Evolutionary conservation across 2,329 filamentous ascomycete genomes (phyloP).

Genomic region (Mollisiaceae sp.): DNA sequence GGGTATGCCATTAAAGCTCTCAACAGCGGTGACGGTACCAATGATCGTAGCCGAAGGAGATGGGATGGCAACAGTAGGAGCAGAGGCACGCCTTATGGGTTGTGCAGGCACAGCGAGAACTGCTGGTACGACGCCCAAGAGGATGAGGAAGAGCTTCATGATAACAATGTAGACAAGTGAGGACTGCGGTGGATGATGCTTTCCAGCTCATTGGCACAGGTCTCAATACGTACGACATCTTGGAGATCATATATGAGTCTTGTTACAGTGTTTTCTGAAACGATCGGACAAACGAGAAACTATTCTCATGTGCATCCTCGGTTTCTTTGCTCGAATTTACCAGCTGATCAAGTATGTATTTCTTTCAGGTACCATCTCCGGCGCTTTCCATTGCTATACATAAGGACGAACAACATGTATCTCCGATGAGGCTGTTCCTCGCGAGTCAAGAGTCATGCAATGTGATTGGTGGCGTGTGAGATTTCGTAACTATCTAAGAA

Average conservation of each 20-base stretch:
- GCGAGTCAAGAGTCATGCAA: background rate
- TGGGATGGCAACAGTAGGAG: conserved; percentile 32
- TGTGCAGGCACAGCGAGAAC: conserved; percentile 18
- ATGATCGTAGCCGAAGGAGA: conserved; percentile 34
- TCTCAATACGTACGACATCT: background rate
- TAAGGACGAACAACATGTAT: background rate
- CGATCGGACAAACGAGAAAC: background rate
- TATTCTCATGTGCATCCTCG: conserved; percentile 33
- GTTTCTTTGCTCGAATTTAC: conserved; percentile 8
- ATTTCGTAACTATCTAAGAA: background rate
- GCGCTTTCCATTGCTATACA: background rate
- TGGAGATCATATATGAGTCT: conserved; percentile 14
- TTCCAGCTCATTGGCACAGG: background rate
- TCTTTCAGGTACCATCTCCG: conserved; percentile 26
- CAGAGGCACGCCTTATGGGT: conserved; percentile 15
- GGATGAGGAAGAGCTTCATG: conserved; percentile 25
- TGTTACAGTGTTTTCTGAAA: background rate
- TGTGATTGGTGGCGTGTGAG: conserved; percentile 19
- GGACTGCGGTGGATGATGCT: background rate
- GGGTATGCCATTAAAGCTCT: conserved; percentile 76
- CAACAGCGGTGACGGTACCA: conserved; percentile 49
- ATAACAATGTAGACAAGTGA: background rate
- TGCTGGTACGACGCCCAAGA: conserved; percentile 20
- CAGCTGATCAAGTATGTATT: conserved; percentile 21
- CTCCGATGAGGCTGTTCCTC: conserved; percentile 15